Conservation (phyloP, 495 filamentous ascomycete species). For the Aspergillus diversus region DNA sequence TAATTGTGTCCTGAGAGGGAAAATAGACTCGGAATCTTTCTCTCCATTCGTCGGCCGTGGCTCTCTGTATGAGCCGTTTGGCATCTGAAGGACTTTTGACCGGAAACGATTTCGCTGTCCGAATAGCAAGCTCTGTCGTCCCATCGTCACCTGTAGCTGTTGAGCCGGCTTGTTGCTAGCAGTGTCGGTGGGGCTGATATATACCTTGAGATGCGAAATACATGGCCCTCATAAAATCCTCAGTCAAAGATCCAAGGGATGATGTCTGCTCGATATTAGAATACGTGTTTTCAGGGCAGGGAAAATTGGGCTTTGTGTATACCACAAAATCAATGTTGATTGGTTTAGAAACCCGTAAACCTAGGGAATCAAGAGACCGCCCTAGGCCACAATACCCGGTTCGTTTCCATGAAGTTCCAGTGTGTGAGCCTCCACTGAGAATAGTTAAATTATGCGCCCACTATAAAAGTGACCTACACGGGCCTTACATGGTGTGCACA, state of each 20-base stretch:
- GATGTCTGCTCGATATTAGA: conserved; percentile 58
- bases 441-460: background rate
- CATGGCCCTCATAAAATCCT: conserved; percentile 67
- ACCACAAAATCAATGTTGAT: conserved; percentile 66
- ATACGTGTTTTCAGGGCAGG: background rate
- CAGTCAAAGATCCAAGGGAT: conserved; percentile 76
- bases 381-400: conserved; percentile 75
- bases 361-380: conserved; percentile 59
- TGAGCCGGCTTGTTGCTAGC: conserved; percentile 6
- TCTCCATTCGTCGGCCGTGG: conserved; percentile 46
- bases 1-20: conserved; percentile 75
- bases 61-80: conserved; percentile 27
- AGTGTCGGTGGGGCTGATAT: conserved; percentile 2
- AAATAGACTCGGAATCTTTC: conserved; percentile 75
- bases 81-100: conserved; percentile 19
- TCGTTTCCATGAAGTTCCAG: conserved; percentile 54
- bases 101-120: conserved; percentile 38
- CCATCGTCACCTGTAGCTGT: conserved; percentile 59
- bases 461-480: background rate
- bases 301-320: conserved; percentile 21
- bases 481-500: conserved; percentile 70
- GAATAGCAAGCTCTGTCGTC: conserved; percentile 55
- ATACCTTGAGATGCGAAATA: conserved; percentile 78
- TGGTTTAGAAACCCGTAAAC: conserved; percentile 47
- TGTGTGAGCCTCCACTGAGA: conserved; percentile 56